Evolutionary conservation across 2,329 filamentous ascomycete species (phyloP), one percentile per base, ranked within the genome.

Genomic region (Colletotrichum scovillei): DNA sequence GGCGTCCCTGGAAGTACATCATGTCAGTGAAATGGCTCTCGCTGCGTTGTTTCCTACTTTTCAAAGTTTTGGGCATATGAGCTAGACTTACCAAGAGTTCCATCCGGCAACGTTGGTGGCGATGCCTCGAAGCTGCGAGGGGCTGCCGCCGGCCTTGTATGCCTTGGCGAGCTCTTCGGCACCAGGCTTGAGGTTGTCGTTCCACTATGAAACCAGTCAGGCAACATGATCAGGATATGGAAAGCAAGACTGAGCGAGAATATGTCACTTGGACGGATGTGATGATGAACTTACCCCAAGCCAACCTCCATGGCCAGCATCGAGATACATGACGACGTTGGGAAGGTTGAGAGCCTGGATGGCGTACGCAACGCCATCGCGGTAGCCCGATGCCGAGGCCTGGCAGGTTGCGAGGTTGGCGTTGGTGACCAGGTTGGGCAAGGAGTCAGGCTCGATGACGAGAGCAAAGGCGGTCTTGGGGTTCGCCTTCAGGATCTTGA

Each of bases 271-370:
- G 42, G 19, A n/a, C 19, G 6, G 19, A 4, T 19, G 42, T 9
- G 19, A 11, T 49, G 38, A 8, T 42, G 5, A 4, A n/a, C 42
- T n/a, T 49, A 49, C 42, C 42, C 90, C 90, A 56, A 92, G 85
- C 90, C 90, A 92, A 73, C 90, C 90, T 30, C 87, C 89, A 79
- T 92, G 90, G 71, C 89, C 90, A 9, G 89, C 90, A 76, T 92
- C 90, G 24, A 92, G 79, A 79, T 92, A 92, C 88, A 90, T 89
- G 75, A 88, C 83, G 30, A 92, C 90, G 78, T 92, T 92, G 73
- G 86, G 82, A 35, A 92, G 83, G 81, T 91, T 90, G 75, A 92
- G 83, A 59, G 84, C 83, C 75, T 84, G 83, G 63, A 91, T 78
- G 1, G 90, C 90, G 77, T 92, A 92, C 46, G 86, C 84, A 42